Percentiles rank a stretch among this genome's conserved stretches.
These are phyloP conservation scores for Filobasidium wieringae DNA, from an alignment of 768 basidiomycete species.

Conservation along the genomic window DNA sequence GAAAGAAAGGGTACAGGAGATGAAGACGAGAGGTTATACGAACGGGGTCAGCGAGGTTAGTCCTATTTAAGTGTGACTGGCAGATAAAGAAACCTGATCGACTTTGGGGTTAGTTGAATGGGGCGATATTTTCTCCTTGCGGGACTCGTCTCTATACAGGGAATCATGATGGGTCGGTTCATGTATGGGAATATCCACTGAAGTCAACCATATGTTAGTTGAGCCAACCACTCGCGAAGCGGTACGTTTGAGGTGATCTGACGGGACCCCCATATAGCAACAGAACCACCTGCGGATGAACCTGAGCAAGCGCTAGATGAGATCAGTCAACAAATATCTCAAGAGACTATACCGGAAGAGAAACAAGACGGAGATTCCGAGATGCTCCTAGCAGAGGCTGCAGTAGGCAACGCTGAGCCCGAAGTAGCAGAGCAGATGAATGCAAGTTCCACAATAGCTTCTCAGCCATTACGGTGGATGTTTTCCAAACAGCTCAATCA, in stretches of 20 bases:
- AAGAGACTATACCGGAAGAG: background rate
- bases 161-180: conserved; percentile 9
- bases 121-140: conserved; percentile 10
- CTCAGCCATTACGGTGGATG: conserved; percentile 4
- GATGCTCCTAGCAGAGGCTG: background rate
- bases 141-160: conserved; percentile 11
- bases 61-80: background rate
- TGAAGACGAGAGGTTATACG: background rate
- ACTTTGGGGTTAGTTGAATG: background rate
- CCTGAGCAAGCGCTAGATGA: background rate
- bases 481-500: background rate
- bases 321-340: background rate
- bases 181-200: conserved; percentile 12
- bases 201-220: background rate
- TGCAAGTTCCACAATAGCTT: too few relatives aligned
- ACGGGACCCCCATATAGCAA: background rate
- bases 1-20: background rate
- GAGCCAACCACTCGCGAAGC: background rate
- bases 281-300: background rate
- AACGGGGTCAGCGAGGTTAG: conserved; percentile 3
- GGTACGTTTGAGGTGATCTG: background rate
- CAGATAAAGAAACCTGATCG: background rate
- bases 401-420: background rate
- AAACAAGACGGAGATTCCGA: background rate
- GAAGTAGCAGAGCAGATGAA: background rate